Evolutionary conservation across 306 rosid species (phyloP), one percentile per base, ranked within the genome.

Genomic region (Castanospermum australe): DNA sequence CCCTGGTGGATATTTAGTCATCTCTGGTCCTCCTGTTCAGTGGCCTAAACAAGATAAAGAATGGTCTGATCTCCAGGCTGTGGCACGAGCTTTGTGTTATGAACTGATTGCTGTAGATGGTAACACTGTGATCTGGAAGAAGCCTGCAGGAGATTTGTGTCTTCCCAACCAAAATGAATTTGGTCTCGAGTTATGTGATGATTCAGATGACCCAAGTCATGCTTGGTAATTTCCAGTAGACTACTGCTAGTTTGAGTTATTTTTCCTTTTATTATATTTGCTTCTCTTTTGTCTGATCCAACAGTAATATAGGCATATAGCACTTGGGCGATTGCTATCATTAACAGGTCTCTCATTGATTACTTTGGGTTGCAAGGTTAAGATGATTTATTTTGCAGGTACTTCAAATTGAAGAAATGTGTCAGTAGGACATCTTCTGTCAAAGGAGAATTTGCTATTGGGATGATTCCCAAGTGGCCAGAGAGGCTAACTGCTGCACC

Each of bases 1-100:
- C 33, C 97, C 97, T 45, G 95, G 97, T 75, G 99, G 99, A 73
- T 92, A 84, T 80, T 77, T 91, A 55, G 92, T 95, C 73, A 92
- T 95, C 65, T 95, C 99, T 45, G 99, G 98, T 6, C 99, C 99
- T 51, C 99, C 99, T 39, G 99, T 95, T 54, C 92, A 89, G 85
- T 95, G 99, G 99, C 38, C 94, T 45, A 90, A 90, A 85, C 99
- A 89, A 83, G 99, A 95, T 77, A 92, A 91, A 84, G 99, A 95
- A 85, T 95, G 98, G 98, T 89, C 97, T 15, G 99, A 92, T 88
- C 97, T 95, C 38, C 99, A 95, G 86, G 90, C 84, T 64, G 96
- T 91, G 51, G 97, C 99, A 30, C 89, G 92, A 87, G 88, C 94
- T 63, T 88, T 90, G 87, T 95, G 99, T 84, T 95, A 92, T 82